These are phyloP conservation scores for Fusarium tjaetaba DNA, from an alignment of 2,329 filamentous ascomycete species.

Conservation along the genomic window DNA sequence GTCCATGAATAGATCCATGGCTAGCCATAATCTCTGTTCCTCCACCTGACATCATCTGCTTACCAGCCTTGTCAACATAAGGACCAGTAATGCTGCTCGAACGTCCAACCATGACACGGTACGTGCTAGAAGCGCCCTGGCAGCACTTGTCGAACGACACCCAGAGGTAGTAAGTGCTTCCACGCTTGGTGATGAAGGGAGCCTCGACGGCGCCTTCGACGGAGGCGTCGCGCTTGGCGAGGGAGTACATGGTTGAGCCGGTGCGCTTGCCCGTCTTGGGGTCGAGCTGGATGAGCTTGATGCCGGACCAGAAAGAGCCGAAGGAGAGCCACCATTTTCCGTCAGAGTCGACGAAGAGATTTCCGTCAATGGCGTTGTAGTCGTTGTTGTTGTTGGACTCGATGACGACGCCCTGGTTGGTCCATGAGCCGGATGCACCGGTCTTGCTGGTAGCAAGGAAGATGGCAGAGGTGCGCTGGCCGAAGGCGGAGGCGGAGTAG, in stretches of 20 bases:
- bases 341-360: constrained; percentile 42
- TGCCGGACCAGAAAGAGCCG: constrained; percentile 47
- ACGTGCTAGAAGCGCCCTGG: constrained; percentile 44
- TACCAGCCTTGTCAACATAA: constrained; percentile 42
- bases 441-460: constrained; percentile 46
- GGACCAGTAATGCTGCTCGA: constrained; percentile 45
- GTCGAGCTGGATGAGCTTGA: constrained; percentile 45
- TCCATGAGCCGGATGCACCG: constrained; percentile 45
- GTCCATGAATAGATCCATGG: constrained; percentile 45
- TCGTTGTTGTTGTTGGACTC: constrained; percentile 34
- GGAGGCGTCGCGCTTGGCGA: constrained; percentile 33
- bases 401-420: constrained; percentile 44
- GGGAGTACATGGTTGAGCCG: constrained; percentile 35
- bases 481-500: constrained; percentile 48
- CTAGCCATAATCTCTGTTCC: constrained; percentile 45
- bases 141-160: constrained; percentile 48
- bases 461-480: constrained; percentile 43
- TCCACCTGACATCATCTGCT: constrained; percentile 43
- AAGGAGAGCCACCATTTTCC: constrained; percentile 48
- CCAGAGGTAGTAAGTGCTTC: constrained; percentile 48
- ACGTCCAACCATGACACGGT: constrained; percentile 48
- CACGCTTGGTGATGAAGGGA: constrained; percentile 43
- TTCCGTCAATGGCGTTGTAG: constrained; percentile 47
- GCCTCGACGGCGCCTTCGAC: constrained; percentile 43
- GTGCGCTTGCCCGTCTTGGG: constrained; percentile 41